Conservation (phyloP, 2,329 filamentous ascomycete species). For the Leptographium procerum region DNA sequence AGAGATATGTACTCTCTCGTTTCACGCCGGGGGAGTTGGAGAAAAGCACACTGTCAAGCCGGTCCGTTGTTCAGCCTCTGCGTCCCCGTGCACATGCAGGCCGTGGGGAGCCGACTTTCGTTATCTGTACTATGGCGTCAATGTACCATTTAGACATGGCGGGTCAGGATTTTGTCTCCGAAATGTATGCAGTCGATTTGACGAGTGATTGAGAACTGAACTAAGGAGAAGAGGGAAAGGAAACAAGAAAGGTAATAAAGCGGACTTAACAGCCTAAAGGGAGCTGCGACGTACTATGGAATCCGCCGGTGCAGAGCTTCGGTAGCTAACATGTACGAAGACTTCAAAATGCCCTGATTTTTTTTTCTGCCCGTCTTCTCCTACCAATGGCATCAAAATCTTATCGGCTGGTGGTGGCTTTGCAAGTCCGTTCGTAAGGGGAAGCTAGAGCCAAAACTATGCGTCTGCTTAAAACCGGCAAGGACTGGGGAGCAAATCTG, state of each 20-base stretch:
- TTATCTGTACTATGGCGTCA: background rate
- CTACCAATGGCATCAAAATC: background rate
- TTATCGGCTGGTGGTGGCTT: background rate
- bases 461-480: background rate
- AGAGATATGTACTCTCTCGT: background rate
- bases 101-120: background rate
- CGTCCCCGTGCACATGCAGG: background rate
- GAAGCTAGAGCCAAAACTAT: background rate
- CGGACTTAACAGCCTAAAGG: no score
- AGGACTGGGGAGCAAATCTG: background rate
- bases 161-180: background rate
- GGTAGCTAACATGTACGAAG: background rate
- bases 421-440: no score
- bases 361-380: background rate
- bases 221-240: background rate
- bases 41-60: background rate
- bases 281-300: background rate
- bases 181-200: background rate
- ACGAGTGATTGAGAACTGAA: background rate
- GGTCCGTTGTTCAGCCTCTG: background rate
- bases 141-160: background rate
- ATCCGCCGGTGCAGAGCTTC: background rate
- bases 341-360: background rate
- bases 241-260: background rate
- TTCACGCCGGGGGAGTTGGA: background rate